Conservation (phyloP, 495 filamentous ascomycete genomes). For the Hypoxylon subgilvum region DNA sequence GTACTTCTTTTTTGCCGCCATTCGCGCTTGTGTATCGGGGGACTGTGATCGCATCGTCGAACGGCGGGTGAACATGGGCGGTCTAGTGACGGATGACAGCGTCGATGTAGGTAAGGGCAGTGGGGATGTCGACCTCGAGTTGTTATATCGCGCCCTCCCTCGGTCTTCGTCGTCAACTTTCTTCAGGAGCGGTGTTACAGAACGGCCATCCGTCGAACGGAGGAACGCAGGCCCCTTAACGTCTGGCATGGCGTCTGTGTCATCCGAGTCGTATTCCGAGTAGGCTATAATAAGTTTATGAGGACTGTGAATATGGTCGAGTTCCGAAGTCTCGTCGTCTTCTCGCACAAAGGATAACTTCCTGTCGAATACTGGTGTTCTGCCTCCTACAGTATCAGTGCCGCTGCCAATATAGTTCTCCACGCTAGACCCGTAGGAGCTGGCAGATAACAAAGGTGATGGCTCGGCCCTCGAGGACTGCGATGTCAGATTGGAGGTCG, state of each 20-base stretch:
- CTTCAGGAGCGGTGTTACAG: slow-evolving; percentile 59
- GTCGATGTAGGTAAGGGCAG: slow-evolving; percentile 28
- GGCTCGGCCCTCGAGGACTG: slow-evolving; percentile 29
- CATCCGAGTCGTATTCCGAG: slow-evolving; percentile 22
- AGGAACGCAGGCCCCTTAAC: slow-evolving; percentile 49
- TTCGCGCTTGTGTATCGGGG: slow-evolving; percentile 59
- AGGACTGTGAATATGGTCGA: slow-evolving; percentile 17
- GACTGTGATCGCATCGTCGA: slow-evolving; percentile 68
- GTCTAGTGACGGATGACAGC: slow-evolving; percentile 23
- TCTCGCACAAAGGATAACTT: slow-evolving; percentile 31
- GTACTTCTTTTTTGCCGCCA: slow-evolving; percentile 78
- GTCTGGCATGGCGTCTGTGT: slow-evolving; percentile 34
- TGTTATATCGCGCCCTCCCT: slow-evolving; percentile 51
- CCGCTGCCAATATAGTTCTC: slow-evolving; percentile 39
- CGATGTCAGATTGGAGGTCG: slow-evolving; percentile 21
- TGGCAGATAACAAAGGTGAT: slow-evolving; percentile 30
- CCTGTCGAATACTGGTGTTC: slow-evolving; percentile 26
- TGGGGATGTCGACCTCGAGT: slow-evolving; percentile 43
- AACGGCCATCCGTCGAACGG: slow-evolving; percentile 58
- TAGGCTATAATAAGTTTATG: slow-evolving; percentile 25
- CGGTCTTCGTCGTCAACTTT: slow-evolving; percentile 57
- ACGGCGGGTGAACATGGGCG: slow-evolving; percentile 52
- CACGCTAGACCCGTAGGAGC: slow-evolving; percentile 34
- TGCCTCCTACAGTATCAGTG: slow-evolving; percentile 35
- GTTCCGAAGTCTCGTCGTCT: slow-evolving; percentile 31